Evolutionary conservation across 371 early-diverging fungal genomes (phyloP), one percentile per base, ranked within the genome.

Genomic region (Capillidium heterosporum): DNA sequence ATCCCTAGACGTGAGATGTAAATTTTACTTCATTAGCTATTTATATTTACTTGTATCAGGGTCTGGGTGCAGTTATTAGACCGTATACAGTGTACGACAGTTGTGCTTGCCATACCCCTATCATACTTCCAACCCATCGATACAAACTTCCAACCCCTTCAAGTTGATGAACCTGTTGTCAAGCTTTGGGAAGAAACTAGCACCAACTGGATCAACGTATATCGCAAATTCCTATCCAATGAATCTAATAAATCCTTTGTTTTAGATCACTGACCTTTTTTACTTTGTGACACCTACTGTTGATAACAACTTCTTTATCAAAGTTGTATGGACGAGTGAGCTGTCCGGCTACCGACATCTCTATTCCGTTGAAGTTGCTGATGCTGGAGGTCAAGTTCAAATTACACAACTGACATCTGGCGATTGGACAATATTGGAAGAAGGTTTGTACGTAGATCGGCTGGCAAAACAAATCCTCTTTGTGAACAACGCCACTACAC

Each of bases 51-150:
- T 28, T 39, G 21, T 29, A n/a, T 41, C 50, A 80, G 81, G 54
- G 69, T 80, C 3, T 85, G 85, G 84, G 67, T 68, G 0, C 85
- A 85, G 49, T 62, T 87, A 4, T 61, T 87, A 27, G 78, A 82
- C 31, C 67, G 86, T 8, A 63, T 68, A 58, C 88, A 85, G 57
- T 66, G 71, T 50, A 65, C 59, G 27, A 77, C 74, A 0, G 79
- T 73, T 0, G 64, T 78, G 29, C 58, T 78, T 0, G 60, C 59
- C 50, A 70, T 82, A 32, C 73, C 78, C 0, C 19, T 69, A 28
- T 59, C 53, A 0, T 66, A 68, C 57, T 78, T 80, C 57, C 61
- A 48, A 1, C 28, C 23, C 40, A 61, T 61, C 1, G 32, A 61
- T 56, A 1, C n/a, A 41, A 17, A 56, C 11, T 5, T 26, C 1